These are phyloP conservation scores for Dipteronia dyeriana DNA, from an alignment of 345 rosid genomes.

Conservation along the genomic window DNA sequence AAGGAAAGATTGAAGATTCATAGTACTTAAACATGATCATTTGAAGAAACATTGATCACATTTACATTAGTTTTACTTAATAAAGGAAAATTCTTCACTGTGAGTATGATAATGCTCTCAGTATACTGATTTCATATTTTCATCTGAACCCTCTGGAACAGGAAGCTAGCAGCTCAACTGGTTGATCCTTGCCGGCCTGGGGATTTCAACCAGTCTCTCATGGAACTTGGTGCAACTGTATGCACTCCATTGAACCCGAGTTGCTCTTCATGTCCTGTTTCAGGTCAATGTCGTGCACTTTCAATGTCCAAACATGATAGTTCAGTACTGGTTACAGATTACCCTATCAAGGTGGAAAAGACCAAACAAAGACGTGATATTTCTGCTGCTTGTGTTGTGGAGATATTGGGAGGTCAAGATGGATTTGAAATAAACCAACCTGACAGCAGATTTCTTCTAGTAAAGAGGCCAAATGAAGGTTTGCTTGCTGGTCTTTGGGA, in stretches of 20 bases:
- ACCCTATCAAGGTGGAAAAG: conserved; percentile 70
- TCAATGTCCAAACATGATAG: conserved; percentile 50
- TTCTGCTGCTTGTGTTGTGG: conserved; percentile 81
- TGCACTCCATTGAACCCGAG: conserved; percentile 73
- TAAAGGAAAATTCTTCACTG: too few relatives aligned
- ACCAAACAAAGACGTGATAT: conserved; percentile 66
- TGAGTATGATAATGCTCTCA: not conserved
- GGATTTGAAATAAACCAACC: conserved; percentile 30
- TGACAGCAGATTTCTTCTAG: conserved; percentile 63
- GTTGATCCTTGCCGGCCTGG: conserved; percentile 85
- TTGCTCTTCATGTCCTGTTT: conserved; percentile 81
- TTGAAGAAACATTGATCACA: not conserved
- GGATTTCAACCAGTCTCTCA: conserved; percentile 92
- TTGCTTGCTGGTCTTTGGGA: conserved; percentile 99
- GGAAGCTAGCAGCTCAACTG: conserved; percentile 88
- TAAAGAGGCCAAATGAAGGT: conserved; percentile 83
- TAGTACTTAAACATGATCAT: not conserved
- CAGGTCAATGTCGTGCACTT: conserved; percentile 67
- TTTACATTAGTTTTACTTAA: too few relatives aligned
- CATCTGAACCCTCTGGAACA: conserved; percentile 30
- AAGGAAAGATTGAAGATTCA: not conserved
- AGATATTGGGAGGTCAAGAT: conserved; percentile 48
- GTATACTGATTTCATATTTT: conserved; percentile 18
- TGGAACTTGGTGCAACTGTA: conserved; percentile 95
- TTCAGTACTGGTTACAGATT: conserved; percentile 61